Percentiles rank a stretch among this genome's conserved stretches.
phyloP scores from a whole-genome alignment of 768 basidiomycete species.

The Agaricus blazei region DNA sequence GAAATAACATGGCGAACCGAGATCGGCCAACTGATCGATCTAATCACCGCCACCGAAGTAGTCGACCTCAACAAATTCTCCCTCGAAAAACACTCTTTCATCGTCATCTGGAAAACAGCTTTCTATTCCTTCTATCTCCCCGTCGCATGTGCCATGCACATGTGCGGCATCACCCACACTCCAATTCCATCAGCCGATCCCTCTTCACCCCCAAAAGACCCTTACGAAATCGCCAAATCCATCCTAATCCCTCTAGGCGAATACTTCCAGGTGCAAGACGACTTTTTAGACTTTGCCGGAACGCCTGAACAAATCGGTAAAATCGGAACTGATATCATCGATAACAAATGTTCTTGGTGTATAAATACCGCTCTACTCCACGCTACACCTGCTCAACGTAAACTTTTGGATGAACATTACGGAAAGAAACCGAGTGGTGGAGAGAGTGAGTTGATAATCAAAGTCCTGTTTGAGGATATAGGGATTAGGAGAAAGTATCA shows the following conservation, averaged over 20 bases:
- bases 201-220: constrained; percentile 13
- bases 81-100: constrained; percentile 83
- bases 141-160: constrained; percentile 88
- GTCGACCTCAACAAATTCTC: constrained; percentile 90
- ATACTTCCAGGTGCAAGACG: constrained; percentile 99
- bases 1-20: constrained; percentile 91
- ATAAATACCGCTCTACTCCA: constrained; percentile 78
- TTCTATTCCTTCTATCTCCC: constrained; percentile 99
- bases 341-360: constrained; percentile 99
- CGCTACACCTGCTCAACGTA: constrained; percentile 51
- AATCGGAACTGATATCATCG: constrained; percentile 95
- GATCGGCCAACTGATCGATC: constrained; percentile 92
- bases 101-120: constrained; percentile 96
- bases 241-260: constrained; percentile 93
- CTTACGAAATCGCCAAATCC: constrained; percentile 65
- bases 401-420: constrained; percentile 50
- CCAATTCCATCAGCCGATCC: constrained; percentile 29
- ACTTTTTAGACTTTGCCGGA: constrained; percentile 91
- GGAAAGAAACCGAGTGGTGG: constrained; percentile 51
- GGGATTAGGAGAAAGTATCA: constrained; percentile 64
- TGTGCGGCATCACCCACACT: constrained; percentile 52
- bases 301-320: constrained; percentile 92
- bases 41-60: constrained; percentile 94
- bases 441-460: constrained; percentile 37
- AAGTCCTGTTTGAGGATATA: constrained; percentile 63